A percentile compares a stretch with the other conserved stretches of the same genome.
phyloP scores from a whole-genome alignment of 176 grass and related monocot species.

The Dendrocalamus sinicus region DNA sequence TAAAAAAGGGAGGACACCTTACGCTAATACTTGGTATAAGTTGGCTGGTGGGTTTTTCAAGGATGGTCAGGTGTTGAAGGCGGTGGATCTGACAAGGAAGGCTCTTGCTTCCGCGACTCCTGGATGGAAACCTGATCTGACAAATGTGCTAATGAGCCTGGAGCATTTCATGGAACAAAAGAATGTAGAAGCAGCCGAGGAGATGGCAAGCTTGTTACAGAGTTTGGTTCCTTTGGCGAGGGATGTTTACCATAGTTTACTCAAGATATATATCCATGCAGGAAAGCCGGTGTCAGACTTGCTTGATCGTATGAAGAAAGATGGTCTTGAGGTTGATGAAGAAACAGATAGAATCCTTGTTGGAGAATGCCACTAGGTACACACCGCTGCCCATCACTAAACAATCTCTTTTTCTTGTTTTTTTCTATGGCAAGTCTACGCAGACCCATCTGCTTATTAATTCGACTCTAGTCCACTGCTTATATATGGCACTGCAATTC shows the following conservation, averaged over 20 bases:
- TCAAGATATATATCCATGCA: conserved; percentile 51
- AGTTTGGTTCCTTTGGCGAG: conserved; percentile 46
- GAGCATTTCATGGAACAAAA: conserved; percentile 53
- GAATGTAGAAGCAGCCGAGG: conserved; percentile 68
- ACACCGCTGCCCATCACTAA: background rate
- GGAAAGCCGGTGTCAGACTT: conserved; percentile 41
- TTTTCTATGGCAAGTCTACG: background rate
- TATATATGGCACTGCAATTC: background rate
- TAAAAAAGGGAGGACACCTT: conserved; percentile 50
- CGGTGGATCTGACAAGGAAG: conserved; percentile 55
- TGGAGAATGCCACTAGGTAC: conserved; percentile 37
- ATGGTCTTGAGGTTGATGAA: conserved; percentile 59
- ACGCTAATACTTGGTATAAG: conserved; percentile 51
- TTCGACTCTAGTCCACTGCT: background rate
- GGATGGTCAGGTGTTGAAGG: conserved; percentile 51
- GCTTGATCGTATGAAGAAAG: conserved; percentile 61
- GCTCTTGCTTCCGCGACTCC: conserved; percentile 38
- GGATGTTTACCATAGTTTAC: conserved; percentile 59
- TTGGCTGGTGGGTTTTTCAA: conserved; percentile 58
- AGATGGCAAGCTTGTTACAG: conserved; percentile 50
- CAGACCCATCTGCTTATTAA: background rate
- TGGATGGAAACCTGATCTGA: conserved; percentile 53
- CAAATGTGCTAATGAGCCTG: conserved; percentile 50
- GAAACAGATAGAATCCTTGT: conserved; percentile 56
- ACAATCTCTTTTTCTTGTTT: background rate